These are phyloP conservation scores for Aspergillus hiratsukae DNA, from an alignment of 2,329 filamentous ascomycete species.

Conservation along the genomic window DNA sequence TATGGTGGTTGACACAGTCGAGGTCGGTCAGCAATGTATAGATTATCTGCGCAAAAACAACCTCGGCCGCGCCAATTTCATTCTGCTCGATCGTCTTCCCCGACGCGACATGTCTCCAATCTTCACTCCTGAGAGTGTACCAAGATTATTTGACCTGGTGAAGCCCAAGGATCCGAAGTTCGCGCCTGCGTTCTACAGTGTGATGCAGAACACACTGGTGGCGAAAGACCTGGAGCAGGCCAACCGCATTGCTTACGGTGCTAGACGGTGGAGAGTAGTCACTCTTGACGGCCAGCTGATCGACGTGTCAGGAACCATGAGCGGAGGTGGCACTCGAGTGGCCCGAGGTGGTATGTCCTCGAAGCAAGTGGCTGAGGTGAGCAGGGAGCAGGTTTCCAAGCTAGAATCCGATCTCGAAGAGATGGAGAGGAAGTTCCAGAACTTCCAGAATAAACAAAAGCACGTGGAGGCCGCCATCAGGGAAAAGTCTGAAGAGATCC, in stretches of 20 bases:
- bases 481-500: conserved; percentile 71
- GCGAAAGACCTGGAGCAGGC: conserved; percentile 91
- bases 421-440: conserved; percentile 75
- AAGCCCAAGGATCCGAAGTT: conserved; percentile 85
- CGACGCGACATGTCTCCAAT: conserved; percentile 73
- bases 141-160: conserved; percentile 87
- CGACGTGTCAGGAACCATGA: conserved; percentile 98
- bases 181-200: conserved; percentile 87
- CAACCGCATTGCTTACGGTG: conserved; percentile 93
- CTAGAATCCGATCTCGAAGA: conserved; percentile 82
- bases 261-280: conserved; percentile 90
- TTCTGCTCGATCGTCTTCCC: conserved; percentile 83
- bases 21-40: conserved; percentile 95
- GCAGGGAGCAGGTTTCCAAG: conserved; percentile 81
- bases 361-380: conserved; percentile 81
- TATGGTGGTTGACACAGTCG: conserved; percentile 93
- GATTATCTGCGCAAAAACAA: conserved; percentile 97
- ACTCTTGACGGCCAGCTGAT: conserved; percentile 94
- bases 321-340: conserved; percentile 85
- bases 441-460: conserved; percentile 79
- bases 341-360: conserved; percentile 95
- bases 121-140: conserved; percentile 85
- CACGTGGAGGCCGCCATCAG: conserved; percentile 71
- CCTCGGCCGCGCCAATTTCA: conserved; percentile 93
- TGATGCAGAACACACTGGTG: conserved; percentile 91